phyloP scores from a whole-genome alignment of 129 eudicot species.

The carrot (Daucus carota) region DNA sequence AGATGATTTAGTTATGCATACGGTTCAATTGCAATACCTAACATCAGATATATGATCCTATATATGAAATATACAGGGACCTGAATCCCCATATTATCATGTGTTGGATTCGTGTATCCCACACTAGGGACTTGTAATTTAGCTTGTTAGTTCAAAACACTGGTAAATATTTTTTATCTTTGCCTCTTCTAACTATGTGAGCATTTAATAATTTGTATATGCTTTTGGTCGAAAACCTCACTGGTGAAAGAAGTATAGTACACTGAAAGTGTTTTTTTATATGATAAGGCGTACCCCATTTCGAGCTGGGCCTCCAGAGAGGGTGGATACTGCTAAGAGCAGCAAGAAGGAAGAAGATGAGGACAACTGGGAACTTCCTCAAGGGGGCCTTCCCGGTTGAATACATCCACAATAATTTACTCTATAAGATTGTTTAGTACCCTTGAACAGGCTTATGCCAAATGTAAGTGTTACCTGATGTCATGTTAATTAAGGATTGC shows the following conservation, averaged over 20 bases:
- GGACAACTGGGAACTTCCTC: constrained; percentile 79
- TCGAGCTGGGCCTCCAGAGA: constrained; percentile 30
- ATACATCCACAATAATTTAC: constrained; percentile 1
- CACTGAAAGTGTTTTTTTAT: neutral
- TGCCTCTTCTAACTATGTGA: too few species aligned
- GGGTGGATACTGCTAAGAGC: constrained; percentile 34
- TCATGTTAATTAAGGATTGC: neutral
- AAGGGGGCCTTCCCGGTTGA: constrained; percentile 35
- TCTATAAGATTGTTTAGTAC: constrained; percentile 9
- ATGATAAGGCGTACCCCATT: constrained; percentile 46
- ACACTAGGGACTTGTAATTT: too few species aligned
- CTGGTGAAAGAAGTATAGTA: neutral
- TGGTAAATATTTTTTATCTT: too few species aligned
- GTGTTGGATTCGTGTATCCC: too few species aligned
- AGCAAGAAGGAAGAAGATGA: constrained; percentile 51
- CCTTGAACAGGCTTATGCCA: constrained; percentile 8
- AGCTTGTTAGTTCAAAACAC: too few species aligned
- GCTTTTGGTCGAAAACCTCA: neutral
- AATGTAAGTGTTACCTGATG: neutral
- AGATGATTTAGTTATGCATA: too few species aligned
- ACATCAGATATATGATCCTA: too few species aligned
- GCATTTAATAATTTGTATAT: too few species aligned
- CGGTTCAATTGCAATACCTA: too few species aligned
- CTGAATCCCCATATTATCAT: too few species aligned
- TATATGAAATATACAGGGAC: too few species aligned